These are phyloP conservation scores for Aspergillus sclerotioniger DNA, from an alignment of 495 filamentous ascomycete species.

Conservation along the genomic window DNA sequence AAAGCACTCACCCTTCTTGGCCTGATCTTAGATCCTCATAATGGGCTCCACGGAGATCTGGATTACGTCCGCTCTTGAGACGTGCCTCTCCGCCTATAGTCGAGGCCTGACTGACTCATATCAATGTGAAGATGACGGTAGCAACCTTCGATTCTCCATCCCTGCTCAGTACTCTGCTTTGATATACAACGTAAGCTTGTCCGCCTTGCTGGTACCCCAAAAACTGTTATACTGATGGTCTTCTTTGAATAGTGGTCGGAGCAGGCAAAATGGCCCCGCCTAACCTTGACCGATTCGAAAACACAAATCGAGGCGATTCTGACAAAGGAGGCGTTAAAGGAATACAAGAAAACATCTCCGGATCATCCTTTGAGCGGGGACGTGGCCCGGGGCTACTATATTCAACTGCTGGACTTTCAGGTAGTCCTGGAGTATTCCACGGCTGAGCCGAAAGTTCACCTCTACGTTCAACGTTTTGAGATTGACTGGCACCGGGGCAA, in stretches of 20 bases:
- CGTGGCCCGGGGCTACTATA: slow-evolving; percentile 25
- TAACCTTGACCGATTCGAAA: slow-evolving; percentile 37
- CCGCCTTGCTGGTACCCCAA: background rate
- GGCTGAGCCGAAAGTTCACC: slow-evolving; percentile 24
- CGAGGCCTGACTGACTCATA: slow-evolving; percentile 9
- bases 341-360: slow-evolving; percentile 14
- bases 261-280: slow-evolving; percentile 12
- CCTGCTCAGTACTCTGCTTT: slow-evolving; percentile 14
- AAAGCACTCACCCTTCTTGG: background rate
- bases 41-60: slow-evolving; percentile 32
- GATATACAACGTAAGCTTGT: slow-evolving; percentile 24
- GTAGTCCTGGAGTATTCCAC: slow-evolving; percentile 35
- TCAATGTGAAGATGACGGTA: slow-evolving; percentile 39
- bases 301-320: slow-evolving; percentile 41
- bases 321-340: slow-evolving; percentile 21
- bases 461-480: slow-evolving; percentile 38
- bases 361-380: slow-evolving; percentile 19
- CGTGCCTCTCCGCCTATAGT: slow-evolving; percentile 25
- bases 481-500: slow-evolving; percentile 28
- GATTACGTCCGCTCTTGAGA: slow-evolving; percentile 32
- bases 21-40: slow-evolving; percentile 14
- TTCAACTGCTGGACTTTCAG: slow-evolving; percentile 40
- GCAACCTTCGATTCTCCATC: slow-evolving; percentile 34
- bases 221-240: background rate
- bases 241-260: slow-evolving; percentile 24